A percentile compares a stretch with the other conserved stretches of the same genome.
Conservation (phyloP, 73 alveolate genomes). For the Symbiodinium natans region DNA sequence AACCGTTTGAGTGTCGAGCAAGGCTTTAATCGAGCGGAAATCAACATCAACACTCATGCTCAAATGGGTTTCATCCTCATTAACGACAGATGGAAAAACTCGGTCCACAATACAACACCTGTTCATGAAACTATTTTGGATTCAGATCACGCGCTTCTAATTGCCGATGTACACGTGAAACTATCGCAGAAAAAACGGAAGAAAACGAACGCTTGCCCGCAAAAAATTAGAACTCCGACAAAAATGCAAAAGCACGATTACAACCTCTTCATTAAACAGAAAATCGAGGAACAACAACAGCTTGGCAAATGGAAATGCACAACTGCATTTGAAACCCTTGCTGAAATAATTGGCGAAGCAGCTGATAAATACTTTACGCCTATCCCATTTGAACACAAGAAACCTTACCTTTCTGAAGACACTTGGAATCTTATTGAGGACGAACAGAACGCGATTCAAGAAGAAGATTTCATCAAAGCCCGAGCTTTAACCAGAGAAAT, state of each 20-base stretch:
- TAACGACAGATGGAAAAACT: neutral
- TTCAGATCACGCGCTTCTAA: conserved; percentile 4
- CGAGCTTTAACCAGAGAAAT: too few relatives aligned
- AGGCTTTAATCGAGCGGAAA: neutral
- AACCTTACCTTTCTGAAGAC: neutral
- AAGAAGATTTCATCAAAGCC: neutral
- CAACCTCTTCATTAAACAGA: too few relatives aligned
- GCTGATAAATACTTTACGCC: neutral
- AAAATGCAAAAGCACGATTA: too few relatives aligned
- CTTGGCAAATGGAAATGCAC: neutral
- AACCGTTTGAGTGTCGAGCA: too few relatives aligned
- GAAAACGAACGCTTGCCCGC: too few relatives aligned
- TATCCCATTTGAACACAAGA: neutral
- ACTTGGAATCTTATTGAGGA: too few relatives aligned
- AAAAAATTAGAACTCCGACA: too few relatives aligned
- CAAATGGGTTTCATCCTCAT: conserved; percentile 4
- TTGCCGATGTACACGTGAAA: conserved; percentile 3
- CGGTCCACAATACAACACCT: neutral
- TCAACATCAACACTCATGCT: neutral
- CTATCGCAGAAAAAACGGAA: neutral
- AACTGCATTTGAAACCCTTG: neutral
- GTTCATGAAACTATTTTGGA: neutral
- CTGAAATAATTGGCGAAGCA: neutral
- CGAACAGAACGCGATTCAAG: neutral
- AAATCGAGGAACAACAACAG: too few relatives aligned